Evolutionary conservation across 192 early-diverging fungal genomes (phyloP), one percentile per base, ranked within the genome.

Genomic region (Funneliformis geosporum): DNA sequence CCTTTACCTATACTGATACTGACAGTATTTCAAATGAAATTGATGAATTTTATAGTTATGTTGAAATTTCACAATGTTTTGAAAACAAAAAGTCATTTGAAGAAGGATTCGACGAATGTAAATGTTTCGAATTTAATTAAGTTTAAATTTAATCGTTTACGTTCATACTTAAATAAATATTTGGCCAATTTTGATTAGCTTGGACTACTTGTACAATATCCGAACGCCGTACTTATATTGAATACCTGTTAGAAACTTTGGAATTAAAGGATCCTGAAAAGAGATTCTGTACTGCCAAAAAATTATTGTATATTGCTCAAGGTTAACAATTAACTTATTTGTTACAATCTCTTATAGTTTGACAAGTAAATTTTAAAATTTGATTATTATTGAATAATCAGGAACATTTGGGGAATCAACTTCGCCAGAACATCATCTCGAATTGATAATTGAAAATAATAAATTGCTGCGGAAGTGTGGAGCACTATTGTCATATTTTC

Each of bases 251-350:
- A 25, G 86, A 94, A 68, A 79, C 84, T 39, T 80, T 94, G 38
- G 92, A 93, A 60, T 82, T 89, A 23, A 80, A 84, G 5, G 84
- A 84, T 67, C 78, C 87, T 23, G 73, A 81, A 6, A 81, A 81
- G 60, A 82, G 93, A 40, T 81, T 88, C 16, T 82, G 72, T 6
- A 86, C 92, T 10, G 87, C 88, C 1, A 86, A 86, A 60, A 85
- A 85, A 67, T 68, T 94, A 43, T 81, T 92, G 11, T 93, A 92
- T 67, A 88, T 93, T 78, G 81, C 92, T 1, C 89, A 93, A 85
- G 93, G 92, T 93, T 84, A n/a, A 25, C 10, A 67, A 14, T 23
- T 38, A 64, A 50, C 18, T 55, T 6, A 55, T 55, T 55, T 55
- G 18, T 18, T 18, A 3, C 47, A 16, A 16, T 50, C 12, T 16